Conservation (phyloP, 2,329 filamentous ascomycete genomes). For the Colletotrichum sojae region DNA sequence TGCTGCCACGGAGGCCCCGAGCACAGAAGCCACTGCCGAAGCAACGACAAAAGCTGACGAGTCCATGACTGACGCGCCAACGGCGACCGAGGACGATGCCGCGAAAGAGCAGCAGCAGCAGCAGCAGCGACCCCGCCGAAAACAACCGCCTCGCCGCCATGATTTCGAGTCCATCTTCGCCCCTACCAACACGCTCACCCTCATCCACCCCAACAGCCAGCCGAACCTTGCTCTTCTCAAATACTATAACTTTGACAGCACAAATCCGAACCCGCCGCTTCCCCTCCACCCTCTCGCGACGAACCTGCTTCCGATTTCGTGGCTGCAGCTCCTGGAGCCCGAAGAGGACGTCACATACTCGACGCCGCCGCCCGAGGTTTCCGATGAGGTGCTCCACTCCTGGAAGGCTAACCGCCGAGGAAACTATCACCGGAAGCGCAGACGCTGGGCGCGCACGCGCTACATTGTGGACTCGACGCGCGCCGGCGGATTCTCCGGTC, state of each 20-base stretch:
- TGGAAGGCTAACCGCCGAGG: constrained; percentile 88
- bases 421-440: constrained; percentile 89
- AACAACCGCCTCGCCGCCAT: constrained; percentile 46
- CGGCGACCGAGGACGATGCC: constrained; percentile 13
- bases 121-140: constrained; percentile 22
- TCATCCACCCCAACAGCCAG: constrained; percentile 86
- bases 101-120: constrained; percentile 16
- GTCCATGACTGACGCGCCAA: constrained; percentile 14
- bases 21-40: constrained; percentile 4
- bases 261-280: constrained; percentile 69
- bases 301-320: constrained; percentile 87
- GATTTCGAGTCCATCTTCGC: constrained; percentile 77
- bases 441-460: constrained; percentile 82
- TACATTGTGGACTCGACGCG: constrained; percentile 82
- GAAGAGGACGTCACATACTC: constrained; percentile 80
- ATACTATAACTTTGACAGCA: constrained; percentile 88
- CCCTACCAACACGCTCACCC: constrained; percentile 81
- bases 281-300: constrained; percentile 83
- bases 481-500: constrained; percentile 83
- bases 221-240: constrained; percentile 89
- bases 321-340: constrained; percentile 90
- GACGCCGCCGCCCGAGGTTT: constrained; percentile 71
- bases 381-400: constrained; percentile 72
- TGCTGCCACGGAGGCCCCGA: neutral
- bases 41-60: constrained; percentile 8